Base-by-base conservation (phyloP, 345 rosid species). In the Theobroma cacao region DNA sequence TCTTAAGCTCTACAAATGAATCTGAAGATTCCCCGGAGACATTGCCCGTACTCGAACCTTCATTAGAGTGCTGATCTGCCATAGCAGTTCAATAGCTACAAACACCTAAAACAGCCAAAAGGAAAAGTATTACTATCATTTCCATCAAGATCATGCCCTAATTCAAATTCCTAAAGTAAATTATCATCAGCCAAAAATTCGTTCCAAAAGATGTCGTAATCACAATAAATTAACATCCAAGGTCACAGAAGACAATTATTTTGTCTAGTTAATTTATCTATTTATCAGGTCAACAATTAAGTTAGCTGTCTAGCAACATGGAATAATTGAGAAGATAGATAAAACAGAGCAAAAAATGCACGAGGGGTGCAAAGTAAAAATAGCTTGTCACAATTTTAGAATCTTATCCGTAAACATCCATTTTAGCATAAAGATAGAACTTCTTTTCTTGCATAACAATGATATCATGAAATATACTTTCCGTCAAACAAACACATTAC, bases 1-100 rank as follows among this genome's bases (percentile, higher is more conserved):
- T 81, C 80, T 90, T 93, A 74, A 96, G 86, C 91, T 91, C 91
- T 41, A 96, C 75, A 72, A 76, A 79, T 79, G 93, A 80, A 76
- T 91, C 88, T 4, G 91, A 87, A 75, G 82, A 80, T 60, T 86
- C 90, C 24, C 85, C 92, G 26, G 91, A 70, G 62, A 40, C 76
- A 82, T 70, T 84, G 83, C 83, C 83, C 78, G 83, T 79, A 81
- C 88, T 85, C 15, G 96, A 84, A 82, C 92, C 86, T 79, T 87
- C 90, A 75, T 82, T 78, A 18, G 77, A 58, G 52, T 80, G 52
- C 71, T 85, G 89, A 74, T 90, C 90, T 15, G 85, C 98, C 99
- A 96, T 94, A 78, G 78, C 72, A 67, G 36, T 72, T 79, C 74
- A 80, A 75, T 20, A 79, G 60, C 82, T 69, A 68, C 56, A 28